Evolutionary conservation across 805 yeast genomes (phyloP).

Genomic region (Saccharomyces kudriavzevii): DNA sequence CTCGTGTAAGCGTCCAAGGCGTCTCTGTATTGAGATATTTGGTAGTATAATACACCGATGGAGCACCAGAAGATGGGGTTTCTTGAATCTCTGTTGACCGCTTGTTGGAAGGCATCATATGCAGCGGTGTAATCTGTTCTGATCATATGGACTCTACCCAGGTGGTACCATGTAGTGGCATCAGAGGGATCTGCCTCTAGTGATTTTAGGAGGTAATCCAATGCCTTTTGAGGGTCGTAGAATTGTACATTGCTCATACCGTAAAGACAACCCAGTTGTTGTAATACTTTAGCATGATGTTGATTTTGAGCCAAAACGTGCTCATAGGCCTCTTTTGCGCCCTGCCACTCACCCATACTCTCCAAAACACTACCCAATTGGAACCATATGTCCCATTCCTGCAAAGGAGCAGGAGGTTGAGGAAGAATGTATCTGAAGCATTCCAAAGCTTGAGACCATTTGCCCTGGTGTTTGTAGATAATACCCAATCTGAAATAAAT

Average conservation of each 20-base stretch:
- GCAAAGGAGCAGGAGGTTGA: conserved; percentile 90
- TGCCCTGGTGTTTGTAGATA: conserved; percentile 90
- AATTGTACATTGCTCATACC: conserved; percentile 53
- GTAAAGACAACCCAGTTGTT: conserved; percentile 90
- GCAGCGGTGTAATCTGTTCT: conserved; percentile 92
- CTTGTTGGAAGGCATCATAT: conserved; percentile 96
- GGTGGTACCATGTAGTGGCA: conserved; percentile 94
- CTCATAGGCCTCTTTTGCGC: conserved; percentile 93
- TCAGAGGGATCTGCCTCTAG: conserved; percentile 83
- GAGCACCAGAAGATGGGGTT: conserved; percentile 98
- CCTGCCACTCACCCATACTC: conserved; percentile 82
- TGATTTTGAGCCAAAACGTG: conserved; percentile 84
- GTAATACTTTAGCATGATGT: conserved; percentile 90
- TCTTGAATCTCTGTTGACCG: conserved; percentile 91
- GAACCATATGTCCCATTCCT: conserved; percentile 97
- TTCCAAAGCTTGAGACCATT: conserved; percentile 78
- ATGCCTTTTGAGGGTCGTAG: conserved; percentile 76
- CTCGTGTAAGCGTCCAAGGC: conserved; percentile 96
- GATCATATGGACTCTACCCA: conserved; percentile 96
- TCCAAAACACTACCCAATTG: conserved; percentile 95
- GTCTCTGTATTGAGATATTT: conserved; percentile 90
- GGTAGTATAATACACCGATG: conserved; percentile 92
- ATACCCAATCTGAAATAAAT: conserved; percentile 94
- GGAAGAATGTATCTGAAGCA: conserved; percentile 87
- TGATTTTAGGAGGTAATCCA: conserved; percentile 74